Percentiles rank a stretch among this genome's conserved stretches.
These are phyloP conservation scores for Aspergillus conjunctus DNA, from an alignment of 495 filamentous ascomycete species.

Conservation along the genomic window DNA sequence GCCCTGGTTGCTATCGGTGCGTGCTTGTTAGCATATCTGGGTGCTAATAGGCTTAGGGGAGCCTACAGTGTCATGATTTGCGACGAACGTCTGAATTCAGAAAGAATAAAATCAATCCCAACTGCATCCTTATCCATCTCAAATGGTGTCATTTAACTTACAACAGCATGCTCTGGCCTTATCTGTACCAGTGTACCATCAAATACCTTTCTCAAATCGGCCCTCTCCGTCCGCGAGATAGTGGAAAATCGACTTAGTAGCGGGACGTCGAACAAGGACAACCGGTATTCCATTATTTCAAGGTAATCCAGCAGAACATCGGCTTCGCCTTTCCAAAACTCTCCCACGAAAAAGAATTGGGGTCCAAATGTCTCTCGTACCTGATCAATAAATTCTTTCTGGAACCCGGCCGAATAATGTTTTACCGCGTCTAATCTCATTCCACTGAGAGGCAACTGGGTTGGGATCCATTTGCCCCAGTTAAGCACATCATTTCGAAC, in stretches of 20 bases:
- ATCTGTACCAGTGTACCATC: conserved; percentile 59
- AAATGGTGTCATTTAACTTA: conserved; percentile 36
- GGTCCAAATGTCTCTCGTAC: conserved; percentile 51
- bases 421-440: conserved; percentile 77
- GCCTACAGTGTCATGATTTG: conserved; percentile 50
- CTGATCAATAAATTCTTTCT: conserved; percentile 58
- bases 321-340: conserved; percentile 69
- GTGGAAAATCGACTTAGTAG: conserved; percentile 65
- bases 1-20: conserved; percentile 56
- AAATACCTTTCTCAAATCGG: conserved; percentile 64
- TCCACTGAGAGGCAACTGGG: conserved; percentile 60
- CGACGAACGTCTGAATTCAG: conserved; percentile 40
- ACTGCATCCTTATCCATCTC: no score
- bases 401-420: conserved; percentile 68
- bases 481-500: conserved; percentile 62
- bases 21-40: not conserved
- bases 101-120: not conserved
- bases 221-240: conserved; percentile 50
- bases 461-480: conserved; percentile 69
- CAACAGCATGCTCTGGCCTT: conserved; percentile 64
- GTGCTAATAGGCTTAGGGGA: not conserved
- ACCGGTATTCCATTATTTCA: conserved; percentile 57
- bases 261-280: conserved; percentile 68
- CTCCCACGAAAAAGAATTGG: conserved; percentile 69
- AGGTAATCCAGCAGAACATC: conserved; percentile 59